Percentiles rank a stretch among this genome's conserved stretches.
Evolutionary conservation across 805 yeast genomes (phyloP).

Genomic region (Grigorovia yakushimaensis): DNA sequence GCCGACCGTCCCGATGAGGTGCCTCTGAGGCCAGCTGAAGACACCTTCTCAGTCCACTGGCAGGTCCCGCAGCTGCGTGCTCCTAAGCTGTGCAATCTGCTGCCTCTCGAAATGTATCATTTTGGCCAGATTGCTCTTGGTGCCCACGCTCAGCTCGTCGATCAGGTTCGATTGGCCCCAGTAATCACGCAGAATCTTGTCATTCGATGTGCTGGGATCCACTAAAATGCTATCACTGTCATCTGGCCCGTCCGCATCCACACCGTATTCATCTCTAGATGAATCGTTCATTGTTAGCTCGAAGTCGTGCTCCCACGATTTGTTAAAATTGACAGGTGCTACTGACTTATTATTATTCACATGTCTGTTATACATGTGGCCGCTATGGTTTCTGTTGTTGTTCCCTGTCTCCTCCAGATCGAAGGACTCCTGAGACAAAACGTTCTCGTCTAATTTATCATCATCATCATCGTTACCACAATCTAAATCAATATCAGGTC

Average conservation of each 20-base stretch:
- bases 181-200: neutral
- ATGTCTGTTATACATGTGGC: too few species aligned
- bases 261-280: neutral
- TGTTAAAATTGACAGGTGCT: neutral
- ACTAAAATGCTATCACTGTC: neutral
- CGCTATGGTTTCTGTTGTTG: too few species aligned
- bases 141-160: neutral
- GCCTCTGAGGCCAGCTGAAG: too few species aligned
- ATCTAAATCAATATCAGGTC: constrained; percentile 21
- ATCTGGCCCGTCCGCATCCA: neutral
- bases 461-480: constrained; percentile 12
- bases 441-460: neutral
- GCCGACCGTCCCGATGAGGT: too few species aligned
- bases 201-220: neutral
- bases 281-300: neutral
- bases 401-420: too few species aligned
- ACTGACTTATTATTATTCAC: neutral
- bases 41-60: too few species aligned
- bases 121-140: neutral
- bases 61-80: too few species aligned
- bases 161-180: neutral
- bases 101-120: neutral
- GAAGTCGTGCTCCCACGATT: neutral
- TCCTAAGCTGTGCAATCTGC: neutral
- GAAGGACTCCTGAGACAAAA: too few species aligned